These are phyloP conservation scores for Macrophomina phaseolina DNA, from an alignment of 2,329 filamentous ascomycete species.

Conservation along the genomic window DNA sequence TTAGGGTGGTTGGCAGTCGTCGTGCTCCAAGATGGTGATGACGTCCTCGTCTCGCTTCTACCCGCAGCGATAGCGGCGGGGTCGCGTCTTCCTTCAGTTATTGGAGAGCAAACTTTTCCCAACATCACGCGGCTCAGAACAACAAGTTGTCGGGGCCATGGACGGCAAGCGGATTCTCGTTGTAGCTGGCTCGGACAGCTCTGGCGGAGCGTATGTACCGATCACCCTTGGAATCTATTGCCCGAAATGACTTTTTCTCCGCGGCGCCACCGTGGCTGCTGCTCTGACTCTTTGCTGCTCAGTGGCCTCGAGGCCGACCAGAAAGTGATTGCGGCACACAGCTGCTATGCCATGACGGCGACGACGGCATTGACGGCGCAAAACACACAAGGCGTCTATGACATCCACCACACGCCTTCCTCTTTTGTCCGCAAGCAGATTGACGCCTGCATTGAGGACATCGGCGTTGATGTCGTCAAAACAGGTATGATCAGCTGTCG, in stretches of 20 bases:
- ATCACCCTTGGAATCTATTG: not conserved
- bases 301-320: constrained; percentile 96
- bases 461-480: constrained; percentile 89
- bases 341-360: constrained; percentile 94
- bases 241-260: not conserved
- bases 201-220: constrained; percentile 78
- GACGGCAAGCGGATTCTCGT: constrained; percentile 67
- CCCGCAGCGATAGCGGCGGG: constrained; percentile 16
- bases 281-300: constrained; percentile 26
- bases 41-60: constrained; percentile 22
- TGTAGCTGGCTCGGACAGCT: constrained; percentile 89
- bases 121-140: constrained; percentile 15
- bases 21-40: not conserved
- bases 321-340: constrained; percentile 89
- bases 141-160: constrained; percentile 33
- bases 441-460: constrained; percentile 80
- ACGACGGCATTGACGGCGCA: constrained; percentile 96
- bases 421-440: constrained; percentile 85
- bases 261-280: not conserved
- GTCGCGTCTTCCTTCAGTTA: constrained; percentile 7
- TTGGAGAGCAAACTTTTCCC: constrained; percentile 11
- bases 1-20: not conserved
- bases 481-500: constrained; percentile 66
- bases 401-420: constrained; percentile 78
- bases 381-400: constrained; percentile 84